Evolutionary conservation across 2,329 filamentous ascomycete genomes (phyloP), one percentile per base, ranked within the genome.

Genomic region (Escovopsis sp.): DNA sequence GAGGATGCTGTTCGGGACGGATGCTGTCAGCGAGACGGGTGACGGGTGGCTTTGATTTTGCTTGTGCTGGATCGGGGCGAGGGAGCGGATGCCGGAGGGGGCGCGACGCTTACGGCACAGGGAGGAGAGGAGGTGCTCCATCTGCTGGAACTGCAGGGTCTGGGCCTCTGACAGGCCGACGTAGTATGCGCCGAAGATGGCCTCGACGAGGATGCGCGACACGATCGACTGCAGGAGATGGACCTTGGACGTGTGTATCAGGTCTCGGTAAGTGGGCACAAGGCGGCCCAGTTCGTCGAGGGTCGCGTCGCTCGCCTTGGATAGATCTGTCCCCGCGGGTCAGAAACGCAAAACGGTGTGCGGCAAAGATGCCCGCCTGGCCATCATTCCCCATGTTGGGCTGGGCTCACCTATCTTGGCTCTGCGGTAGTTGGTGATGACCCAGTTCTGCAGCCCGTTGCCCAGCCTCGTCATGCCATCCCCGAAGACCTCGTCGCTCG

Each of bases 391-490:
- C 1, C 3, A 2, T 19, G 18, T 26, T 15, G 26, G 15, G 15
- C 15, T 15, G 23, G 10, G 58, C 65, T 51, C 55, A 72, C 70
- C 63, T 38, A 81, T 59, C 60, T 71, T 81, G 11, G 72, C 68
- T 47, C 72, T 73, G 41, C 81, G 69, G 49, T 82, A 85, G 55
- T 82, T 74, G 26, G 73, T 71, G 51, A 85, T 77, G 4, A 80
- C 73, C 81, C 81, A 86, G 51, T 85, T 84, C 60, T 85, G 80
- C 50, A 84, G 60, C 23, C 79, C 73, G 51, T 84, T 80, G 18
- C 74, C 73, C 38, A 85, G 57, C 44, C 71, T 67, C 40, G 69
- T 66, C 65, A 82, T 74, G 9, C 69, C 67, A 40, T 81, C 74
- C 2, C 66, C 72, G 54, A 85, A 73, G 10, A 77, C 74, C 57